Base-by-base conservation (phyloP, 306 rosid genomes). In the Vicia villosa region DNA sequence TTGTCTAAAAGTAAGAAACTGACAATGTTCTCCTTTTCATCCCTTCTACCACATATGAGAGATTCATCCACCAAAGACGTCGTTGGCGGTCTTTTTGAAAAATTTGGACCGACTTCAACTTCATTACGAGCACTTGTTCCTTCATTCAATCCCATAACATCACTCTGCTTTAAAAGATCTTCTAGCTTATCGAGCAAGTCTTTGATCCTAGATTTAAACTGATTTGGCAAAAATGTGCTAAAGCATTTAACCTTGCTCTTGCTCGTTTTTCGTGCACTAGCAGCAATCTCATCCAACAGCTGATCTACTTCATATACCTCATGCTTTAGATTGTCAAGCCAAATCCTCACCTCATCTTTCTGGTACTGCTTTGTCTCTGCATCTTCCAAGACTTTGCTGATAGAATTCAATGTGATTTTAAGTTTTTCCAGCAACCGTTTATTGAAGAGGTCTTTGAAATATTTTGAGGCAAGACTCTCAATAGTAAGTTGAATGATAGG, bases 321-420 rank as follows among this genome's bases (percentile, higher is more conserved):
- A 30, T 58, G 41, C 7, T 58, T 28, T 3, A 58, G 6, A 7
- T 30, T 0, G 9, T 0, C 21, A 30, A 58, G 63, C 63, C 63
- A 58, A 5, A 6, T 30, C 63, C 15, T 58, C 13, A 58, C 63
- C 0, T 58, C 0, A 30, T 0, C 0, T 12, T 0, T n/a, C 4
- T 28, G 42, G 22, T 75, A 37, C 12, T 84, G 86, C 46, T 42
- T 78, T 43, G 32, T 57, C 61, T 84, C 86, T 5, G 86, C 82
- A 40, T 84, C 86, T 0, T 76, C 72, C 8, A 84, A 42, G 13
- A 84, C 60, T 19, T 9, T 19, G 26, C 43, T 66, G 17, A 75
- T 32, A 7, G 74, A 56, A 7, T 32, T 43, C 12, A 74, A 19
- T 1, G 52, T 43, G 16, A 45, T 6, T 2, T 22, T n/a, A 16